Conservation (phyloP, 2,329 filamentous ascomycete genomes). For the Fusarium caatingaense region DNA sequence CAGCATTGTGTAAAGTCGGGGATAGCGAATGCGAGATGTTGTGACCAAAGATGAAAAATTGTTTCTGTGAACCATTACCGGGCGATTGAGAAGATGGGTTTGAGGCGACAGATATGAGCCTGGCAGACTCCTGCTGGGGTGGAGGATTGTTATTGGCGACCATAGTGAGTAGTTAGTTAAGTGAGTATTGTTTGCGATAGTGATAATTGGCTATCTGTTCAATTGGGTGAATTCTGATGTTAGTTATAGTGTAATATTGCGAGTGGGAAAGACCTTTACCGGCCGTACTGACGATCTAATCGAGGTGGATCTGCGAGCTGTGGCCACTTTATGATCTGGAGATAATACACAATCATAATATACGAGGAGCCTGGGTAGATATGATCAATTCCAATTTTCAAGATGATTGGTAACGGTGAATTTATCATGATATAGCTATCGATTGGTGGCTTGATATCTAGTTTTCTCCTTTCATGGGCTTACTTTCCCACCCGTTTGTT, state of each 20-base stretch:
- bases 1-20: not conserved
- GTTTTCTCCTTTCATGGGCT: too few species aligned
- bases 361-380: not conserved
- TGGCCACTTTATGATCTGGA: not conserved
- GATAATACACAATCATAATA: not conserved
- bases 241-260: not conserved
- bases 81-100: fast-evolving
- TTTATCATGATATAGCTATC: not conserved
- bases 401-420: not conserved
- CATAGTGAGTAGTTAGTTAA: not conserved
- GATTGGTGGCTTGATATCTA: not conserved
- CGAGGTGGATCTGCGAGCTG: not conserved
- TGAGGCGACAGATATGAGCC: fast-evolving
- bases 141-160: not conserved
- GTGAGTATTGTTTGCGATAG: not conserved
- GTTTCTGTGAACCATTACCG: not conserved
- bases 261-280: conserved; percentile 19
- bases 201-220: not conserved
- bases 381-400: not conserved
- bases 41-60: conserved; percentile 17
- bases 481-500: not conserved
- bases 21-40: conserved; percentile 15
- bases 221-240: not conserved
- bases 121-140: fast-evolving
- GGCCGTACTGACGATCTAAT: not conserved